phyloP scores from a whole-genome alignment of 2,329 filamentous ascomycete species.

The Rhexocercosporidium sp. region DNA sequence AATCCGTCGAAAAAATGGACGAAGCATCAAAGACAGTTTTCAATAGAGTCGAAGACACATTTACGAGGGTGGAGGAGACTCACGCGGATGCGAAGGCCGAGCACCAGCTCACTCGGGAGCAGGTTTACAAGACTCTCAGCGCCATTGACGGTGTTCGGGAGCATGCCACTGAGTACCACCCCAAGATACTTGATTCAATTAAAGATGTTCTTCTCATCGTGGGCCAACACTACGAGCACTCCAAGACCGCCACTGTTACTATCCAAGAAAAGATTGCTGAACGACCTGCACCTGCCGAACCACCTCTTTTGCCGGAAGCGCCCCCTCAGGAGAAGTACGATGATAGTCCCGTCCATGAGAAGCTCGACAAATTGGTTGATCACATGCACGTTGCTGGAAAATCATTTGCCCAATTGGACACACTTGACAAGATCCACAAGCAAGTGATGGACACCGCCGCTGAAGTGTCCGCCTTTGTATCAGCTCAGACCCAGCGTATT shows the following conservation, averaged over 20 bases:
- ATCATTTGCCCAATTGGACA: constrained; percentile 76
- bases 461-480: constrained; percentile 83
- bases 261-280: constrained; percentile 64
- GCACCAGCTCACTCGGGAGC: constrained; percentile 81
- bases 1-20: constrained; percentile 84
- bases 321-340: constrained; percentile 63
- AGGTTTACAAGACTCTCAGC: constrained; percentile 75
- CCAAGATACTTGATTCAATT: constrained; percentile 84
- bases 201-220: constrained; percentile 85
- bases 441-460: constrained; percentile 84
- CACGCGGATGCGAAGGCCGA: constrained; percentile 76
- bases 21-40: constrained; percentile 89
- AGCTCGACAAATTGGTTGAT: constrained; percentile 61
- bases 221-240: constrained; percentile 86
- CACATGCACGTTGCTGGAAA: constrained; percentile 70
- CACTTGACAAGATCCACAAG: constrained; percentile 86
- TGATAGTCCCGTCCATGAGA: constrained; percentile 63
- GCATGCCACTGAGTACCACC: constrained; percentile 82
- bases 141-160: constrained; percentile 78
- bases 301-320: constrained; percentile 59
- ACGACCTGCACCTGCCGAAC: constrained; percentile 57
- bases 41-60: constrained; percentile 79
- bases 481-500: constrained; percentile 75
- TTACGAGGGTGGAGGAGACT: constrained; percentile 75
- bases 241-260: constrained; percentile 66